A percentile compares a stretch with the other conserved stretches of the same genome.
Conservation (phyloP, 1,139 yeast genomes). For the Neolecta irregularis region DNA sequence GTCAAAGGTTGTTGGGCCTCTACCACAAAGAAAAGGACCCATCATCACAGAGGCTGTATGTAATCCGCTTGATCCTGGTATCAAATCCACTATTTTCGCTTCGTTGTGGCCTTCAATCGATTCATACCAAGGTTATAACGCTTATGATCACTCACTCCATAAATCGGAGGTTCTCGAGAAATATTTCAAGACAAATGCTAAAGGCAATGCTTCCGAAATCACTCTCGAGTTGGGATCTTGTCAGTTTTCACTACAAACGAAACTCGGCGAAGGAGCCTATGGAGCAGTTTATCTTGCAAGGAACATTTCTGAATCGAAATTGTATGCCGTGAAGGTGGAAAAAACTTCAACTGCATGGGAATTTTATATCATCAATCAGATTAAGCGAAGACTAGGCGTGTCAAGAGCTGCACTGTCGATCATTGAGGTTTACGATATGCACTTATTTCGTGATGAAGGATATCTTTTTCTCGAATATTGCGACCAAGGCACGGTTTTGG, state of each 20-base stretch:
- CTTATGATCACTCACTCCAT: slow-evolving; percentile 20
- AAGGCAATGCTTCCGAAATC: slow-evolving; percentile 25
- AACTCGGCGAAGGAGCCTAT: slow-evolving; percentile 67
- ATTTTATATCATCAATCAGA: slow-evolving; percentile 47
- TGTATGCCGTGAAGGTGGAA: slow-evolving; percentile 61
- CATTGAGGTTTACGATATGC: slow-evolving; percentile 39
- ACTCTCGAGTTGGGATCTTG: slow-evolving; percentile 35
- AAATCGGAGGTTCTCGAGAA: slow-evolving; percentile 25
- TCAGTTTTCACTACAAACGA: slow-evolving; percentile 32
- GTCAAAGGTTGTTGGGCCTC: too few species aligned
- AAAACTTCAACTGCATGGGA: slow-evolving; percentile 69
- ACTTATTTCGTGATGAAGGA: slow-evolving; percentile 55
- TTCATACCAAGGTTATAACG: slow-evolving; percentile 22
- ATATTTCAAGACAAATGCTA: slow-evolving; percentile 26
- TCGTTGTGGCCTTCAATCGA: slow-evolving; percentile 22
- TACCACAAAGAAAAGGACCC: too few species aligned
- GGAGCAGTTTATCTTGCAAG: slow-evolving; percentile 64
- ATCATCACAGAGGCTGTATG: slow-evolving; percentile 15
- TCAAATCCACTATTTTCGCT: slow-evolving; percentile 19
- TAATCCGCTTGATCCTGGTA: slow-evolving; percentile 24
- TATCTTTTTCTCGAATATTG: slow-evolving; percentile 55
- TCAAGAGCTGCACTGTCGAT: slow-evolving; percentile 28
- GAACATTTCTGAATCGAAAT: slow-evolving; percentile 28
- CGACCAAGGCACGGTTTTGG: slow-evolving; percentile 61
- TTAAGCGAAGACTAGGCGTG: slow-evolving; percentile 18